Evolutionary conservation across 371 early-diverging fungal species (phyloP), one percentile per base, ranked within the genome.

Genomic region (Edhazardia aedis): DNA sequence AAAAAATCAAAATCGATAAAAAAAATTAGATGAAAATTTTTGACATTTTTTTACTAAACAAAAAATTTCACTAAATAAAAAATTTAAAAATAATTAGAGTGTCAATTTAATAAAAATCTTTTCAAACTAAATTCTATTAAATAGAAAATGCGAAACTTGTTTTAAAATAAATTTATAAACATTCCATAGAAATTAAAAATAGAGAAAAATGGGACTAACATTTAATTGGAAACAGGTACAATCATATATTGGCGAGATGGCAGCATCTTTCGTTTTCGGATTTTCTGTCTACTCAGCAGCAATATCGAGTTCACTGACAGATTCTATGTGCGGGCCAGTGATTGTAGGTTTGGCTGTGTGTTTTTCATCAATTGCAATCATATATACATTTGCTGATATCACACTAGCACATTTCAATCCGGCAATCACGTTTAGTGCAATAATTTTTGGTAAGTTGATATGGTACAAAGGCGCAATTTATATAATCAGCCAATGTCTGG

Each of bases 351-450:
- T 80, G 14, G 64, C 76, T 3, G 75, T 79, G 12, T 78, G 73
- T 0, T 76, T 81, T 29, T 44, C 55, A 9, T 56, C 72, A 14
- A 70, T 79, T 24, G 80, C 79, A 0, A 55, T 80, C 14, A 80
- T 81, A 46, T 81, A 80, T 64, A 75, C 79, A 2, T 81, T 81
- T 62, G 76, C 76, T 33, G 80, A 80, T 64, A 77, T 80, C 2
- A 76, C 77, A 4, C 74, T 79, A 49, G 71, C 74, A 16, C 74
- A 75, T 52, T 75, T 75, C 49, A 75, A 75, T 48, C 79, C 79
- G 2, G 81, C 81, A 37, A 80, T 81, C 24, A 81, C 82, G 1
- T 75, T 80, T 64, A 76, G 77, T 11, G 76, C 78, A 0, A 76
- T 80, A 21, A 69, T 79, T 4, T 74, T 76, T 6, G 75, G 78